phyloP scores from a whole-genome alignment of 345 rosid genomes.

The Stellera chamaejasme region DNA sequence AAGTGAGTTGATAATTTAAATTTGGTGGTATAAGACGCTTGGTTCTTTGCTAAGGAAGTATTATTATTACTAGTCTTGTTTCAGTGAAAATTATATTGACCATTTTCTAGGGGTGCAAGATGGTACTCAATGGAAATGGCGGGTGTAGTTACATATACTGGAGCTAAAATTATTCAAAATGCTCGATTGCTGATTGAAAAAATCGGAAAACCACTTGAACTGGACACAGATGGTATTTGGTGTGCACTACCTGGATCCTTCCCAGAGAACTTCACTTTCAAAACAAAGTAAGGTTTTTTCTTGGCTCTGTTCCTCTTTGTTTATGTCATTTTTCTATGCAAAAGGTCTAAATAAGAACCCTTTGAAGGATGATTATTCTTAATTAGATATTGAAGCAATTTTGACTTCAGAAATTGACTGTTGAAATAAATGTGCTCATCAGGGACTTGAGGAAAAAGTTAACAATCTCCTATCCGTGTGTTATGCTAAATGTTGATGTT shows the following conservation, averaged over 20 bases:
- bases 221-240: constrained; percentile 99
- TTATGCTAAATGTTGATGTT: constrained; percentile 95
- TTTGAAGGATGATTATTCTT: constrained; percentile 4
- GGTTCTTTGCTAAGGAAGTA: neutral
- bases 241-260: constrained; percentile 91
- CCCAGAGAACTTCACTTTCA: constrained; percentile 92
- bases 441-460: constrained; percentile 81
- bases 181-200: constrained; percentile 88
- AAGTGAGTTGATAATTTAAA: constrained; percentile 49
- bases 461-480: constrained; percentile 93
- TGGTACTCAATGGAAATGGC: constrained; percentile 99
- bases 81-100: constrained; percentile 18
- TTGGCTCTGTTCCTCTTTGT: constrained; percentile 8
- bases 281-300: constrained; percentile 57
- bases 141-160: constrained; percentile 97
- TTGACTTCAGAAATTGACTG: too few relatives aligned
- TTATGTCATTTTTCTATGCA: neutral
- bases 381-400: neutral
- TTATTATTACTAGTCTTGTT: constrained; percentile 8
- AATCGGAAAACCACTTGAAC: constrained; percentile 97
- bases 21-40: constrained; percentile 8
- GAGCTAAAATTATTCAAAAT: constrained; percentile 97
- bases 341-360: constrained; percentile 64
- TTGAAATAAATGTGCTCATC: constrained; percentile 20
- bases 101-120: constrained; percentile 80